phyloP scores from a whole-genome alignment of 192 early-diverging fungal genomes.

The Backusella tarrabulga region DNA sequence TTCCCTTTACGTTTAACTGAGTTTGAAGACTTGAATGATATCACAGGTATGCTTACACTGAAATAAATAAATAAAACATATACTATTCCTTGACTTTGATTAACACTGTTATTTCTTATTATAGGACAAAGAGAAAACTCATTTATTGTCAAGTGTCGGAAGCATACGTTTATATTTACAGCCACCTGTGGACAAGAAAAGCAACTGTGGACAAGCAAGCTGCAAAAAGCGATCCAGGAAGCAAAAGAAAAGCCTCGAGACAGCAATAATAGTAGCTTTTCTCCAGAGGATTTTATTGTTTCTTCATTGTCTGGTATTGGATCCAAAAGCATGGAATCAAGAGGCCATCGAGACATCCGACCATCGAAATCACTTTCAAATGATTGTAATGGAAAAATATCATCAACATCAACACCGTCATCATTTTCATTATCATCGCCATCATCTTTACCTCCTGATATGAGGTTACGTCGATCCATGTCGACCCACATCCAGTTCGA shows the following conservation, averaged over 20 bases:
- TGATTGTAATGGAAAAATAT: background rate
- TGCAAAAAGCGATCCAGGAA: conserved; percentile 42
- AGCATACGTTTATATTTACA: conserved; percentile 50
- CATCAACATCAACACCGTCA: background rate
- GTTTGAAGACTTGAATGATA: conserved; percentile 46
- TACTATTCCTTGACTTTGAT: background rate
- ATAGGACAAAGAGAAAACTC: conserved; percentile 6
- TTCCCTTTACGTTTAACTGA: conserved; percentile 63
- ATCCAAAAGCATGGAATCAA: background rate
- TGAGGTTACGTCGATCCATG: background rate
- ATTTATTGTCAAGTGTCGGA: conserved; percentile 10
- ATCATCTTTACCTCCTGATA: background rate
- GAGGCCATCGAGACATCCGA: background rate
- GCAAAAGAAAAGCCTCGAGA: background rate
- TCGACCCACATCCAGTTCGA: background rate
- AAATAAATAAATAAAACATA: background rate
- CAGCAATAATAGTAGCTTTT: background rate
- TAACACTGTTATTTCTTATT: background rate
- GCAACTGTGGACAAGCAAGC: conserved; percentile 49
- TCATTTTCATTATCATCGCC: background rate
- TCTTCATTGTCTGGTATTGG: conserved; percentile 21
- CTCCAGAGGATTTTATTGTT: conserved; percentile 18
- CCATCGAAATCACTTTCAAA: background rate
- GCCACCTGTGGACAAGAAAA: conserved; percentile 53
- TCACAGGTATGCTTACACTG: conserved; percentile 15